Conservation (phyloP, 164 flowering plant species). For the Annona cherimola region DNA sequence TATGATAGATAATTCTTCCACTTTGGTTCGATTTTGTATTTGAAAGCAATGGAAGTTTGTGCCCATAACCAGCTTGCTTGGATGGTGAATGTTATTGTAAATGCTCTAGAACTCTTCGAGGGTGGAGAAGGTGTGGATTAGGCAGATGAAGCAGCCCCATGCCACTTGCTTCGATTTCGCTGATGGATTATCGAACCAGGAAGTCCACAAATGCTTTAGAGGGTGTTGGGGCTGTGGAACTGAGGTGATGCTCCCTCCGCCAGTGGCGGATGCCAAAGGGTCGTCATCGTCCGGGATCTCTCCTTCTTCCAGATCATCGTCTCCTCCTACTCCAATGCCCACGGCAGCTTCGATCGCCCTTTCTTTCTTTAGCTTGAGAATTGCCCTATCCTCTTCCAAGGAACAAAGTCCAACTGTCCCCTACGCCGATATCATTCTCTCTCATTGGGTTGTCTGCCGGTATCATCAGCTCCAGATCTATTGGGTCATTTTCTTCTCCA, state of each 20-base stretch:
- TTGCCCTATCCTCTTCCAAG: neutral
- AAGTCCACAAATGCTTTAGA: slow-evolving; percentile 81
- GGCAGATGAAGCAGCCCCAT: slow-evolving; percentile 80
- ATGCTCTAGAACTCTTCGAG: slow-evolving; percentile 90
- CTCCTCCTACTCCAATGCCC: neutral
- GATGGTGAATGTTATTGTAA: slow-evolving; percentile 73
- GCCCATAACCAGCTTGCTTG: slow-evolving; percentile 72
- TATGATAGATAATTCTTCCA: slow-evolving; percentile 97
- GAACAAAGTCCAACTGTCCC: neutral
- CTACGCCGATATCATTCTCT: neutral
- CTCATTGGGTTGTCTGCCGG: too few relatives aligned
- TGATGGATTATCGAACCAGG: slow-evolving; percentile 82
- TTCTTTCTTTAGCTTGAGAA: neutral
- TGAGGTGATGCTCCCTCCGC: neutral
- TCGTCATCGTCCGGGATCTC: slow-evolving; percentile 48
- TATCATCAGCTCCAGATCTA: too few relatives aligned
- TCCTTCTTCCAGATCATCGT: slow-evolving; percentile 54
- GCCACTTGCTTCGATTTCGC: slow-evolving; percentile 53
- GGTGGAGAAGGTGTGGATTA: slow-evolving; percentile 76
- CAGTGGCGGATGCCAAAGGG: neutral
- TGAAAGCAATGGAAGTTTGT: slow-evolving; percentile 82
- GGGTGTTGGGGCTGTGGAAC: slow-evolving; percentile 23
- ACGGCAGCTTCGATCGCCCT: neutral
- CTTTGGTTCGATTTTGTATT: slow-evolving; percentile 79
- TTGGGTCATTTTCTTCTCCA: too few relatives aligned